Conservation (phyloP, 148 eudicot species). For the Spergularia marina region DNA sequence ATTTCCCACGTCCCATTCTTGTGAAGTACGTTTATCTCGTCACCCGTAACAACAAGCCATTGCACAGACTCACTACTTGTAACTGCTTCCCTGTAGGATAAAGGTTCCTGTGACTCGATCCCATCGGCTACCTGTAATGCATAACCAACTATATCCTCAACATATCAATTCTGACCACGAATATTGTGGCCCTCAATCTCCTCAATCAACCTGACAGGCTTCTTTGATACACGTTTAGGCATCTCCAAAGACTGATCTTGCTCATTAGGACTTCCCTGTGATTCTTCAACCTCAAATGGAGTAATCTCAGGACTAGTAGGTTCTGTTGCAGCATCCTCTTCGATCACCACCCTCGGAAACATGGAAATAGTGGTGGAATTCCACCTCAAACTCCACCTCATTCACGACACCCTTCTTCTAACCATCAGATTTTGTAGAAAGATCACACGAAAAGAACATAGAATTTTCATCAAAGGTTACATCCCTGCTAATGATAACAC, state of each 20-base stretch:
- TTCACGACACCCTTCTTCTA: background rate
- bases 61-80: background rate
- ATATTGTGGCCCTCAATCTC: background rate
- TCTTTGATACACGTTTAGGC: background rate
- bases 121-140: background rate
- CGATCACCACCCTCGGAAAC: background rate
- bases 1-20: background rate
- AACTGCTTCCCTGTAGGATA: background rate
- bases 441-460: background rate
- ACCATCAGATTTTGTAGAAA: background rate
- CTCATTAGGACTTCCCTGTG: background rate
- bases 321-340: background rate
- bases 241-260: background rate
- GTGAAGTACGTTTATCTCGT: too few species aligned
- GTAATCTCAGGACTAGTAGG: background rate
- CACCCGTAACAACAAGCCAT: background rate
- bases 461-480: conserved; percentile 6
- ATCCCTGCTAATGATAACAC: background rate
- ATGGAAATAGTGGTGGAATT: background rate
- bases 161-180: background rate
- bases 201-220: background rate
- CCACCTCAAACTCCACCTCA: background rate
- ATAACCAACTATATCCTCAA: too few species aligned
- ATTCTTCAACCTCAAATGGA: background rate
- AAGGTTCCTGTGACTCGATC: background rate